Percentiles rank a stretch among this genome's conserved stretches.
phyloP scores from a whole-genome alignment of 106 monocot genomes.

The Apostasia ramifera region DNA sequence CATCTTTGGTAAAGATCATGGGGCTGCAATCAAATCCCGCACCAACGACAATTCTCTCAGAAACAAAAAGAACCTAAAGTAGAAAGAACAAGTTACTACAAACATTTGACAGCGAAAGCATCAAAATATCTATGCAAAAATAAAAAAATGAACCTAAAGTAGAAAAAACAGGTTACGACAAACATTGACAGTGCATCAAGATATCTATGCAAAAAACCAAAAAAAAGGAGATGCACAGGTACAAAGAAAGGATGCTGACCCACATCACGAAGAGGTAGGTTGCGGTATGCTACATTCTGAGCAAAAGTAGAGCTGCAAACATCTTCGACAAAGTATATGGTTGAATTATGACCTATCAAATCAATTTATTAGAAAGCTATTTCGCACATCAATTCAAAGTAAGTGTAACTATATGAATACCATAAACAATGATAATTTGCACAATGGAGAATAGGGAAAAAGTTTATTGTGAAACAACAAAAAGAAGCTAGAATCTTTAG shows the following conservation, averaged over 20 bases:
- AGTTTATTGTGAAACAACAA: not conserved
- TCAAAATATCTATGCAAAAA: not conserved
- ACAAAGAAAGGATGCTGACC: conserved; percentile 83
- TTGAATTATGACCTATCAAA: conserved; percentile 81
- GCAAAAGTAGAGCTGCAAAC: conserved; percentile 72
- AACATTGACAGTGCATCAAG: not conserved
- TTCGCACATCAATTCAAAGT: conserved; percentile 1
- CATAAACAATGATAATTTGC: not conserved
- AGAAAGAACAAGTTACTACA: conserved; percentile 3
- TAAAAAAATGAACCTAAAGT: conserved; percentile 73
- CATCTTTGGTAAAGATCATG: conserved; percentile 79
- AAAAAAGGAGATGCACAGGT: not conserved
- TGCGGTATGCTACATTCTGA: conserved; percentile 82
- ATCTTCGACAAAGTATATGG: conserved; percentile 93
- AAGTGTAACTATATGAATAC: not conserved
- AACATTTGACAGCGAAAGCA: not conserved
- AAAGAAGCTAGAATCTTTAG: not conserved
- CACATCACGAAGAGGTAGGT: conserved; percentile 99
- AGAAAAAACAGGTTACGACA: conserved; percentile 1
- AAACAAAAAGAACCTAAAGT: conserved; percentile 80
- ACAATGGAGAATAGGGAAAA: not conserved
- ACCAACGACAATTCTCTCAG: conserved; percentile 75
- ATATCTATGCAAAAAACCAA: not conserved
- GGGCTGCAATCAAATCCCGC: conserved; percentile 94
- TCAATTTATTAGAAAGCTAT: conserved; percentile 5